These are phyloP conservation scores for Dothistroma septosporum DNA, from an alignment of 2,329 filamentous ascomycete genomes.

Conservation along the genomic window DNA sequence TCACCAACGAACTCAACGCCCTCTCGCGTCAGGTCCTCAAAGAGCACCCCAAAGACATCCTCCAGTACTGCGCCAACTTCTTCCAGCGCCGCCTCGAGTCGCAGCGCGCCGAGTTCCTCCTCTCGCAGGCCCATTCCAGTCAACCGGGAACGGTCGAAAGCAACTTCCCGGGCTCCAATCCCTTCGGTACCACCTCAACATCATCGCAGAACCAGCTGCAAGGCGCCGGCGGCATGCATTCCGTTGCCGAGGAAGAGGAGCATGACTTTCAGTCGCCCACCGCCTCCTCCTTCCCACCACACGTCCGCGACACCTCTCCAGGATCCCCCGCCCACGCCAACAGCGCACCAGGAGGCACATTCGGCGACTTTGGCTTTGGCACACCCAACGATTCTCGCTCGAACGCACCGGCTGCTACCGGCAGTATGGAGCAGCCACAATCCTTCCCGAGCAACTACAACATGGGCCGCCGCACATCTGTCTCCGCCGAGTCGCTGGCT, in stretches of 20 bases:
- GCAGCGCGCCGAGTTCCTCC: conserved; percentile 57
- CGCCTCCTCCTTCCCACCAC: conserved; percentile 43
- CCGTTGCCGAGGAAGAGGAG: conserved; percentile 79
- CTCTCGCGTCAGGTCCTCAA: conserved; percentile 59
- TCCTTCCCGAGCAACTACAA: conserved; percentile 91
- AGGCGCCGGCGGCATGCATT: conserved; percentile 46
- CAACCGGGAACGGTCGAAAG: conserved; percentile 63
- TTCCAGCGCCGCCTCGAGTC: conserved; percentile 62
- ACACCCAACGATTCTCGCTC: conserved; percentile 16
- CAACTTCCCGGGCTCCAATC: conserved; percentile 74
- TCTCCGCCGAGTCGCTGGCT: conserved; percentile 94
- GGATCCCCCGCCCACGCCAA: conserved; percentile 32
- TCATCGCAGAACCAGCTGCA: conserved; percentile 39
- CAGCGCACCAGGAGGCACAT: conserved; percentile 28
- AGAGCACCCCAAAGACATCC: conserved; percentile 58
- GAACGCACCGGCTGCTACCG: conserved; percentile 39
- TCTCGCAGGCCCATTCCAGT: conserved; percentile 47
- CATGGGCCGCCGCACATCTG: conserved; percentile 86
- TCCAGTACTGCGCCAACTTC: conserved; percentile 68
- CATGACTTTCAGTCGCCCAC: conserved; percentile 73
- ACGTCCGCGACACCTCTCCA: conserved; percentile 50
- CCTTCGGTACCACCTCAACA: conserved; percentile 55
- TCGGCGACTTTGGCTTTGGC: conserved; percentile 36
- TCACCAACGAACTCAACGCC: conserved; percentile 59
- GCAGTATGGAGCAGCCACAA: conserved; percentile 53